Conservation (phyloP, 345 rosid species). For the Corchorus olitorius region DNA sequence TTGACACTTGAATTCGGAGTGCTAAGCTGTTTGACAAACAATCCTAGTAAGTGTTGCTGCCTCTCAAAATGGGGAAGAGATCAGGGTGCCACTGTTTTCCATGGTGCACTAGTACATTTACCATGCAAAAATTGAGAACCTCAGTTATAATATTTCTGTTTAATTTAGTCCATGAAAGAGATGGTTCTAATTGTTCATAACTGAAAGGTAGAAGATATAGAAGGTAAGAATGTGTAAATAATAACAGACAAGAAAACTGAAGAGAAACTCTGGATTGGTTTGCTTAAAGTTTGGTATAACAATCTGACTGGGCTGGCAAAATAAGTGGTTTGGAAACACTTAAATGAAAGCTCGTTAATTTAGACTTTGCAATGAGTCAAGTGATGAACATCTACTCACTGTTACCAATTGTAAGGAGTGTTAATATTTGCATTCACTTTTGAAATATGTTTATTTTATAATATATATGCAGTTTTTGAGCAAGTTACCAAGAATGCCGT, state of each 20-base stretch:
- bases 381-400: background rate
- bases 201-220: background rate
- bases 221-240: background rate
- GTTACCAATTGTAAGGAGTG: background rate
- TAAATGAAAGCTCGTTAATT: background rate
- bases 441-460: slow-evolving; percentile 12
- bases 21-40: slow-evolving; percentile 89
- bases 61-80: background rate
- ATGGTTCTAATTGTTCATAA: background rate
- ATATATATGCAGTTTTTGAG: slow-evolving; percentile 66
- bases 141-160: background rate
- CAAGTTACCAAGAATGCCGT: slow-evolving; percentile 96
- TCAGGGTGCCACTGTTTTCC: background rate
- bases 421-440: background rate
- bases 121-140: background rate
- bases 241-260: background rate
- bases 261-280: background rate
- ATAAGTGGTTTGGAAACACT: background rate
- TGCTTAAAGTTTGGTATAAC: background rate
- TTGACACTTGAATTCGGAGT: slow-evolving; percentile 94
- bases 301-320: background rate
- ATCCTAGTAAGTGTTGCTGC: slow-evolving; percentile 64
- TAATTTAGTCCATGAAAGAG: background rate
- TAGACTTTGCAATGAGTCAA: background rate
- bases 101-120: background rate